These are phyloP conservation scores for Betula pendula DNA, from an alignment of 306 rosid species.

Conservation along the genomic window DNA sequence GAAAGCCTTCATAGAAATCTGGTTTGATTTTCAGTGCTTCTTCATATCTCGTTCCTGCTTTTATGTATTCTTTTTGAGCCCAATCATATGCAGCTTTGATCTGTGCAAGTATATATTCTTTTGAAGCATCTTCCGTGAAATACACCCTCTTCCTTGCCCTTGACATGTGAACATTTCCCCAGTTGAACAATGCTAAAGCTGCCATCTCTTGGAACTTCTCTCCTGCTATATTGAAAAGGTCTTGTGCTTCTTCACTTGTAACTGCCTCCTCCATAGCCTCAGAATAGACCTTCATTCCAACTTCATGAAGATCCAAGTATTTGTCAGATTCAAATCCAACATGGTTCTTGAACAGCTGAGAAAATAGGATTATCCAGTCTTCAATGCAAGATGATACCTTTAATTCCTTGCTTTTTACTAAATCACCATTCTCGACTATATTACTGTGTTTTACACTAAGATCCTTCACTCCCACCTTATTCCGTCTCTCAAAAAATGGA, in stretches of 20 bases:
- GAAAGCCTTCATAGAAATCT: constrained; percentile 77
- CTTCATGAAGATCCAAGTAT: constrained; percentile 75
- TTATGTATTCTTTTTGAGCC: constrained; percentile 61
- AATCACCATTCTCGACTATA: constrained; percentile 38
- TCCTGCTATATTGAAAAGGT: constrained; percentile 70
- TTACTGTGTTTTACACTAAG: constrained; percentile 14
- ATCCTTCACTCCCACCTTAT: constrained; percentile 27
- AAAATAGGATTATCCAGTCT: constrained; percentile 83
- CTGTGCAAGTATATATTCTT: constrained; percentile 44
- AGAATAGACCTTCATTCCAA: constrained; percentile 82
- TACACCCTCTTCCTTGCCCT: constrained; percentile 78
- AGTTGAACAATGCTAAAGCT: constrained; percentile 87
- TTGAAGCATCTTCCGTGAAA: constrained; percentile 54
- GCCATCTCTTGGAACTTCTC: constrained; percentile 90
- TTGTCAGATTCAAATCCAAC: constrained; percentile 81
- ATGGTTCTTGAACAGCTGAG: constrained; percentile 73
- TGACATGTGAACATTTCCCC: constrained; percentile 92
- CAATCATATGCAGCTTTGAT: constrained; percentile 62
- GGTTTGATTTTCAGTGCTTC: constrained; percentile 68
- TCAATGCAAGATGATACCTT: constrained; percentile 68
- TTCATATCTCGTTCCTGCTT: constrained; percentile 78
- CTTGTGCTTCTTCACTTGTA: constrained; percentile 87
- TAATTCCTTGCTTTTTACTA: constrained; percentile 45
- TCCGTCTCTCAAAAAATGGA: constrained; percentile 54
- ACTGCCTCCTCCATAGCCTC: constrained; percentile 95